Conservation (phyloP, 306 rosid species). For the Begonia fuchsioides region DNA sequence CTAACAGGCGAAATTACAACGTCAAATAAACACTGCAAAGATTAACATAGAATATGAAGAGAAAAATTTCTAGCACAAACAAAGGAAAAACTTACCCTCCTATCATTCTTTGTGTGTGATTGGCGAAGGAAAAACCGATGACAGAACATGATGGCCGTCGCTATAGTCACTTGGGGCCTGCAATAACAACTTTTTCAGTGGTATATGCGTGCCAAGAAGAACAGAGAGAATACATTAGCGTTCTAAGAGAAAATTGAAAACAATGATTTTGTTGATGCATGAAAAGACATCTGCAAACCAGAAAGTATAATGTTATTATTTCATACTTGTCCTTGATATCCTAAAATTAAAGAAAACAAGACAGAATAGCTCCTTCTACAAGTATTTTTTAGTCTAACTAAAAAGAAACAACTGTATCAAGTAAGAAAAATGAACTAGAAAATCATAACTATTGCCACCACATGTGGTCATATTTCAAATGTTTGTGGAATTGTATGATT, state of each 20-base stretch:
- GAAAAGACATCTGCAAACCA: slow-evolving; percentile 25
- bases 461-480: neutral
- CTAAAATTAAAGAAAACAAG: too few relatives aligned
- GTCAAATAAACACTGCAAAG: neutral
- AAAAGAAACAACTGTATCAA: too few relatives aligned
- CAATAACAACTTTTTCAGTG: slow-evolving; percentile 12
- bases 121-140: slow-evolving; percentile 93
- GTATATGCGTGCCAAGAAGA: neutral
- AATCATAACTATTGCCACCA: slow-evolving; percentile 27
- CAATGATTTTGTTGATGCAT: neutral
- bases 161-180: slow-evolving; percentile 98
- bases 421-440: neutral
- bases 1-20: neutral
- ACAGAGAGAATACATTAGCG: too few relatives aligned
- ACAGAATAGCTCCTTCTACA: too few relatives aligned
- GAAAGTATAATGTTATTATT: too few relatives aligned
- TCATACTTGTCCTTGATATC: too few relatives aligned
- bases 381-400: too few relatives aligned
- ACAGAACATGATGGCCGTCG: slow-evolving; percentile 91
- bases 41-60: neutral
- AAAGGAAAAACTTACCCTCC: slow-evolving; percentile 69
- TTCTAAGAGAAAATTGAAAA: neutral
- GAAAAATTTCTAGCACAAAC: neutral
- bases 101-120: slow-evolving; percentile 91
- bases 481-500: neutral